A percentile compares a stretch with the other conserved stretches of the same genome.
phyloP scores from a whole-genome alignment of 1,284 basidiomycete genomes.

The Malassezia obtusa region DNA sequence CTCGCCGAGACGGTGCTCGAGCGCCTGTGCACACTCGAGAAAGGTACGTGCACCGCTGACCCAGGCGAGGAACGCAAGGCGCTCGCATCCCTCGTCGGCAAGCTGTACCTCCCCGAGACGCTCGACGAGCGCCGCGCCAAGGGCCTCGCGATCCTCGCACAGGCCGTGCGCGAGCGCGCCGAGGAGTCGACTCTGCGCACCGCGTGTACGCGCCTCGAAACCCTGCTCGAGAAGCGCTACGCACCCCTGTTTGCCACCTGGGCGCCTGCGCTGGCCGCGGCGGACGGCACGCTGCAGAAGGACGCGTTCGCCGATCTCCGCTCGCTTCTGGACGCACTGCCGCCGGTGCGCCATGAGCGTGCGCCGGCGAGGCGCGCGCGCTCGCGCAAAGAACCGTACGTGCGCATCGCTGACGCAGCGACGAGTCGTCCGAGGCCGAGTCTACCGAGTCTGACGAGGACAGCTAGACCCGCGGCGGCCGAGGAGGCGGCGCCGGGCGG shows the following conservation, averaged over 20 bases:
- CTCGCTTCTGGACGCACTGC: constrained; percentile 1
- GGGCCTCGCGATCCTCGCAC: constrained; percentile 21
- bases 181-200: constrained; percentile 61
- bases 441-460: constrained; percentile 1
- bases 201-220: constrained; percentile 61
- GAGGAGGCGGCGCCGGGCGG: constrained; percentile 7
- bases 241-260: constrained; percentile 4
- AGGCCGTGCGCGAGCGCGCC: constrained; percentile 24
- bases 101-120: constrained; percentile 63
- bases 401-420: background rate
- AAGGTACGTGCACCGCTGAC: constrained; percentile 49
- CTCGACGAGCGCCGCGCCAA: constrained; percentile 52
- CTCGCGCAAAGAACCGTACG: background rate
- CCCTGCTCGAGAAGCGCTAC: constrained; percentile 38
- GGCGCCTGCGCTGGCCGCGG: background rate
- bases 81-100: constrained; percentile 66
- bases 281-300: background rate
- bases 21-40: constrained; percentile 48
- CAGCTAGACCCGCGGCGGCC: constrained; percentile 8
- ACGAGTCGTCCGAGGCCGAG: background rate
- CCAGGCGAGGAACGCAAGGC: constrained; percentile 64
- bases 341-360: background rate
- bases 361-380: background rate
- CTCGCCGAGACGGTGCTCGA: constrained; percentile 66
- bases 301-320: constrained; percentile 2